These are phyloP conservation scores for Sporothrix dimorphospora DNA, from an alignment of 2,329 filamentous ascomycete species.

Conservation along the genomic window DNA sequence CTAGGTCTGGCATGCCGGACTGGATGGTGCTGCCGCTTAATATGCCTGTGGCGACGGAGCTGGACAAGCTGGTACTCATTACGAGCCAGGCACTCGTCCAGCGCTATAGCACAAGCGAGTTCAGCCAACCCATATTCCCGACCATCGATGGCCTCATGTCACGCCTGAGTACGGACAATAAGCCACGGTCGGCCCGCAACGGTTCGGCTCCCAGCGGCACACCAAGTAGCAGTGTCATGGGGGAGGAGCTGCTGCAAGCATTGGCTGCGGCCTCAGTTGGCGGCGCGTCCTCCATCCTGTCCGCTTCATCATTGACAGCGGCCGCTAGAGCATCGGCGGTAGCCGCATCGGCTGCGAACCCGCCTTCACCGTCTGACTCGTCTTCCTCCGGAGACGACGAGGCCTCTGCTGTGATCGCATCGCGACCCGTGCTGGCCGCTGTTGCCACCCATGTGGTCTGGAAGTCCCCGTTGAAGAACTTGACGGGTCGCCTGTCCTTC, in stretches of 20 bases:
- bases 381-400: background rate
- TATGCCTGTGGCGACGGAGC: constrained; percentile 24
- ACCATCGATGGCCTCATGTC: constrained; percentile 26
- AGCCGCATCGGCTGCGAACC: background rate
- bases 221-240: constrained; percentile 9
- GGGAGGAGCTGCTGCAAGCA: constrained; percentile 11
- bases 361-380: background rate
- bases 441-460: constrained; percentile 10
- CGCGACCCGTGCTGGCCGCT: background rate
- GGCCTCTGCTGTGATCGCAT: background rate
- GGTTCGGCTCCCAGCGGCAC: background rate
- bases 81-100: constrained; percentile 23
- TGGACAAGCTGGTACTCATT: constrained; percentile 27
- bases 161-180: constrained; percentile 6
- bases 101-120: constrained; percentile 26
- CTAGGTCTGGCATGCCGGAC: constrained; percentile 8
- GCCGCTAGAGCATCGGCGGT: constrained; percentile 14
- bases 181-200: background rate
- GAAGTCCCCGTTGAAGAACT: constrained; percentile 16
- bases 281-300: constrained; percentile 2
- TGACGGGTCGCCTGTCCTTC: constrained; percentile 22
- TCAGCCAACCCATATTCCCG: constrained; percentile 25
- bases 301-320: background rate
- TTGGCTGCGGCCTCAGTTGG: constrained; percentile 3
- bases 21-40: constrained; percentile 26